A percentile compares a stretch with the other conserved stretches of the same genome.
Evolutionary conservation across 148 eudicot species (phyloP).

Genomic region (Chenopodium formosanum): DNA sequence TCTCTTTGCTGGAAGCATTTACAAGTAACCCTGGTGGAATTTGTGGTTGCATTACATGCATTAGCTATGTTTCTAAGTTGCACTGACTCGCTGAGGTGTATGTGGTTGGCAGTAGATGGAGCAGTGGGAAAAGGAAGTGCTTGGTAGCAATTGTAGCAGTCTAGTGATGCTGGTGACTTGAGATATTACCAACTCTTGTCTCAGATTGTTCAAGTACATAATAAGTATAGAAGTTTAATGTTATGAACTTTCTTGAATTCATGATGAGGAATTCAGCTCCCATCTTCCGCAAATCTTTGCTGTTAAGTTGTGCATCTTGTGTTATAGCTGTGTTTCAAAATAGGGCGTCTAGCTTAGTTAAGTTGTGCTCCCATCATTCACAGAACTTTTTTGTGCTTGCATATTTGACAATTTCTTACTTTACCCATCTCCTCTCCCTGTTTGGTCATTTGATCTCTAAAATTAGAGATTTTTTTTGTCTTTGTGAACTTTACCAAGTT

Average conservation of each 20-base stretch:
- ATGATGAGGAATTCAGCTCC: background rate
- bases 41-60: too few relatives aligned
- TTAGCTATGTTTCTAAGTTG: too few relatives aligned
- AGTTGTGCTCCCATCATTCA: too few relatives aligned
- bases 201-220: background rate
- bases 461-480: background rate
- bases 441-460: background rate
- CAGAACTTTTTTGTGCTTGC: too few relatives aligned
- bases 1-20: too few relatives aligned
- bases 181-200: background rate
- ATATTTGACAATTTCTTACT: background rate
- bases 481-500: background rate
- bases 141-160: background rate
- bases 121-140: too few relatives aligned
- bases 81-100: too few relatives aligned
- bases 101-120: too few relatives aligned
- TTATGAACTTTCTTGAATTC: background rate
- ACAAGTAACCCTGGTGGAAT: too few relatives aligned
- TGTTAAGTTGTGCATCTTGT: background rate
- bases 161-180: too few relatives aligned
- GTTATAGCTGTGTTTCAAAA: background rate
- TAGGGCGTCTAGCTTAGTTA: too few relatives aligned
- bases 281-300: background rate
- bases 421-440: background rate
- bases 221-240: background rate